Evolutionary conservation across 2,329 filamentous ascomycete species (phyloP), one percentile per base, ranked within the genome.

Genomic region (Aureobasidium melanogenum): DNA sequence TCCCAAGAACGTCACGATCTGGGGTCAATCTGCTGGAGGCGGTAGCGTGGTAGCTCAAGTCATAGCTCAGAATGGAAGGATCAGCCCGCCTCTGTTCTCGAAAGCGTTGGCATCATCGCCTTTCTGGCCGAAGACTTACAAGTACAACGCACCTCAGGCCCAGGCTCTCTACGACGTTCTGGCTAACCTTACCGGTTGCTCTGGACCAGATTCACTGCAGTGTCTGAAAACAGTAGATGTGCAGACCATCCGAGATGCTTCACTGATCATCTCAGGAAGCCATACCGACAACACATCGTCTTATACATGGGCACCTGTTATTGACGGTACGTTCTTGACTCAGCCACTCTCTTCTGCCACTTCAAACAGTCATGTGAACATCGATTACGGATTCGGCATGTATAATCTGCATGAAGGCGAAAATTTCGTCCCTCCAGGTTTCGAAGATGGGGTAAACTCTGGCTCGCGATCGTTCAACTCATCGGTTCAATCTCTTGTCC

Each of bases 351-450:
- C 77, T 2, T 64, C 75, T 1, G 78, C 77, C 0, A 72, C 79
- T 0, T 64, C 66, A 0, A 69, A 67, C 4, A 70, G 72, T 0
- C 55, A 65, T 4, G 70, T 83, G 9, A 78, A 82, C 57, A 76
- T 76, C 2, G 74, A 80, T 1, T 68, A 72, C 9, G 76, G 78
- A 0, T 81, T 80, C 64, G 76, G 77, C n/a, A 81, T 80, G 75
- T 86, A 85, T 69, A 87, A 87, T 68, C 77, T 80, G 0, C 80
- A 85, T 67, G 84, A 87, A 70, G 84, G 84, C 24, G 79, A 86
- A 68, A 84, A 82, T 64, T 87, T 87, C 66, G 73, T 84, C 24
- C 82, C 82, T 0, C 68, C 77, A 0, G 80, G 78, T 0, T 72
- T 86, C 1, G 67, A 72, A 19, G 73, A 71, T 51, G 63, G 64